Evolutionary conservation across 148 eudicot genomes (phyloP).

Genomic region (Vaccinium vitisidaea): DNA sequence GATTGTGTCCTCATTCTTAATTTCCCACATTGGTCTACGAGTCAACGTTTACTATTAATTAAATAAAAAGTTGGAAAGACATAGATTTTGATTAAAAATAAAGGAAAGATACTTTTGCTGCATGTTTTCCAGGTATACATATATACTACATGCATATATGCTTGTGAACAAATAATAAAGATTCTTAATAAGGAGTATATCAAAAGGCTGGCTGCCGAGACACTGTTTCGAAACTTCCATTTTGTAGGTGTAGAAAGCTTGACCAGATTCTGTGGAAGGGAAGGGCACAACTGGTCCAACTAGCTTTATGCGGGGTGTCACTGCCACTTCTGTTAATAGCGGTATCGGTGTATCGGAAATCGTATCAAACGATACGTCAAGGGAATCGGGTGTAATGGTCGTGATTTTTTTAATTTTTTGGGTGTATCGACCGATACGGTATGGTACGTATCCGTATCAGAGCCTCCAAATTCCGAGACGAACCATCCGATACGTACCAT

Average conservation of each 20-base stretch:
- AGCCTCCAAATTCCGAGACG: no score
- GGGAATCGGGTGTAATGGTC: no score
- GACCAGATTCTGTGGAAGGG: background rate
- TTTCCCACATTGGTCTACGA: background rate
- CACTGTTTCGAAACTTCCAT: background rate
- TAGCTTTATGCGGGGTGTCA: background rate
- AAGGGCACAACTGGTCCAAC: background rate
- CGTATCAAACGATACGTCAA: no score
- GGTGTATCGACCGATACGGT: no score
- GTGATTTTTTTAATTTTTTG: no score
- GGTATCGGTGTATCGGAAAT: no score
- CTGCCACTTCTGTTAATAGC: background rate
- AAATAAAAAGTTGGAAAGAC: background rate
- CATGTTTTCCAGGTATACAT: background rate
- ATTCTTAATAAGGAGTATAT: background rate
- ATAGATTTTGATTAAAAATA: background rate
- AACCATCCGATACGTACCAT: no score
- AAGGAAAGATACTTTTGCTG: background rate
- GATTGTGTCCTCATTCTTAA: background rate
- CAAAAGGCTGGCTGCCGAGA: background rate
- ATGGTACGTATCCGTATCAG: no score
- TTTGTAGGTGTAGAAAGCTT: background rate
- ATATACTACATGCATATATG: background rate
- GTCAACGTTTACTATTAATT: background rate
- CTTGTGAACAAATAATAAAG: background rate